Base-by-base conservation (phyloP, 2,329 filamentous ascomycete genomes). In the Xylariomycetidae sp. region DNA sequence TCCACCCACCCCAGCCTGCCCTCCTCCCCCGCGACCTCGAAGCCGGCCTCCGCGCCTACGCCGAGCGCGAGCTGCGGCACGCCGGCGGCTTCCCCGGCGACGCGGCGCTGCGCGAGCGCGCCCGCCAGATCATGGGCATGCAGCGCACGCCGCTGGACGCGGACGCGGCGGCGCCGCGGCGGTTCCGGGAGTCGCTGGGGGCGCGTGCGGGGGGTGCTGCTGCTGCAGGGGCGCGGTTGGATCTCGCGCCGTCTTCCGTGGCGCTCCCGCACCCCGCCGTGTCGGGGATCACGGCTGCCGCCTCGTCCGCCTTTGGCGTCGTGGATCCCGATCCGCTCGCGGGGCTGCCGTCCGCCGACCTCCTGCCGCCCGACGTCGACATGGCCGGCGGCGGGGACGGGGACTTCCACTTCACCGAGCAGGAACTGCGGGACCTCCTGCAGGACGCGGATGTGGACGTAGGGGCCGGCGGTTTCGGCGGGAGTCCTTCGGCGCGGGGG, bases 1-100 rank as follows among this genome's bases (percentile, higher is more conserved):
- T 56, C 74, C 22, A 55, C 59, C 1, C 61, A 56, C 7, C 60
- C 65, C 5, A 66, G 64, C 37, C 56, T 61, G 10, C 63, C 64
- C 79, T 80, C 50, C 77, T 72, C 53, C 74, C 70, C 13, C 61
- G 71, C 6, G 72, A 78, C 46, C 61, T 80, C 15, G 76, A 79
- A 51, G 58, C 52, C n/a, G 72, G 68, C 2, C 57, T 80, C 10
- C 50, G 61, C 9, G 60, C 64, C 13, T 74, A 68, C 42, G 70
- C 74, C 5, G 56, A 61, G 19, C 48, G 53, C 2, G 56, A 67
- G 39, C 46, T 69, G 6, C 44, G 53, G 5, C 52, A 49, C 4
- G 57, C 51, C 1, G 64, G 62, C 3, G 48, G 44, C 5, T 62
- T 74, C 39, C 75, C 75, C 0, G 51, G 48, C 2, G 72, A 78